phyloP scores from a whole-genome alignment of 1,139 yeast species.

The Blastobotrys apis region DNA sequence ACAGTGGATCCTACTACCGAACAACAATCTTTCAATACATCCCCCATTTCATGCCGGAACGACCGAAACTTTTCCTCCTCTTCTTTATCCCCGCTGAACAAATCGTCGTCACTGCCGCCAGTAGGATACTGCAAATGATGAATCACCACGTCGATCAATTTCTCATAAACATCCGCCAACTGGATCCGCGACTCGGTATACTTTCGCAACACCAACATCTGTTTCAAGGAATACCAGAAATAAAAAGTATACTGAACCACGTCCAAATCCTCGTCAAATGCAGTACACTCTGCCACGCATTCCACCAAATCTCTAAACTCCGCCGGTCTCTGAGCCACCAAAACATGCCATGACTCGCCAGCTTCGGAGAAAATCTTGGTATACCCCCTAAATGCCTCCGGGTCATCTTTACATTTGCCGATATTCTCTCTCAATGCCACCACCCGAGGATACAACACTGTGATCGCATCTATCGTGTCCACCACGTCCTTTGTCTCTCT shows the following conservation, averaged over 20 bases:
- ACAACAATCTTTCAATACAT: slow-evolving; percentile 91
- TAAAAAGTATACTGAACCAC: slow-evolving; percentile 86
- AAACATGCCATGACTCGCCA: slow-evolving; percentile 92
- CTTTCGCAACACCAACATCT: slow-evolving; percentile 57
- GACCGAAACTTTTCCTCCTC: slow-evolving; percentile 91
- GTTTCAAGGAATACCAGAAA: slow-evolving; percentile 85
- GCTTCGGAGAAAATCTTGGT: slow-evolving; percentile 85
- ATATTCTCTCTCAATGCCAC: slow-evolving; percentile 55
- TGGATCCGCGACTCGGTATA: slow-evolving; percentile 56
- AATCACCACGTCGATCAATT: slow-evolving; percentile 64
- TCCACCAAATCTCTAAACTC: slow-evolving; percentile 74
- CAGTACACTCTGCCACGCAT: slow-evolving; percentile 59
- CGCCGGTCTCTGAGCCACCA: slow-evolving; percentile 69
- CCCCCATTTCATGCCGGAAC: slow-evolving; percentile 95
- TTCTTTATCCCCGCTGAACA: slow-evolving; percentile 63
- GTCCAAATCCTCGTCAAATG: slow-evolving; percentile 75
- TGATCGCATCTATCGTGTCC: slow-evolving; percentile 49
- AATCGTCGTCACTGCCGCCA: slow-evolving; percentile 36
- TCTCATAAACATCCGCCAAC: slow-evolving; percentile 57
- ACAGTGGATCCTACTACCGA: slow-evolving; percentile 74
- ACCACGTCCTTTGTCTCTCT: slow-evolving; percentile 73
- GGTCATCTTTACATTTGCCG: slow-evolving; percentile 50
- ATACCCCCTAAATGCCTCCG: slow-evolving; percentile 66
- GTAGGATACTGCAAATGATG: slow-evolving; percentile 73
- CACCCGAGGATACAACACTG: slow-evolving; percentile 65